Conservation (phyloP, 2,329 filamentous ascomycete genomes). For the Trichophyton rubrum region DNA sequence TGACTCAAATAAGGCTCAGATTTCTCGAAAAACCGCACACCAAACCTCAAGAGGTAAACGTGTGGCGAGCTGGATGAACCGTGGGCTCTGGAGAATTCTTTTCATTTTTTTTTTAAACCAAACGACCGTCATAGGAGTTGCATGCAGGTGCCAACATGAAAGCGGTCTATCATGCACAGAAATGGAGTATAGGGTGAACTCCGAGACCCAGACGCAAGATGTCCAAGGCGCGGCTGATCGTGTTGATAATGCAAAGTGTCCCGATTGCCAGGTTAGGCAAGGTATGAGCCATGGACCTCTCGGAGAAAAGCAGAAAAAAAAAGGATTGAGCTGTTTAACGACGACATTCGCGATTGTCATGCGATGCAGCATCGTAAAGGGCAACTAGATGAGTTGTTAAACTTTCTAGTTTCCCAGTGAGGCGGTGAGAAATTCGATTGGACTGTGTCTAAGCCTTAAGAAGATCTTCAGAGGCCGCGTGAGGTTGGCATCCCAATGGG, state of each 20-base stretch:
- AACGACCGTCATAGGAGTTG: not conserved
- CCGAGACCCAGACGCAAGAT: not conserved
- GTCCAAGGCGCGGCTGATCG: not conserved
- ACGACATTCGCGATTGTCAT: conserved; percentile 1
- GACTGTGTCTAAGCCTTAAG: not conserved
- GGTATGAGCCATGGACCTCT: not conserved
- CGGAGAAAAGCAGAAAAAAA: not conserved
- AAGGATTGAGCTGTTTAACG: not conserved
- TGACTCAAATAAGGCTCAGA: not conserved
- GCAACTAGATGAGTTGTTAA: conserved; percentile 4
- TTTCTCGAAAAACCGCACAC: not conserved
- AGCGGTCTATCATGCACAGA: not conserved
- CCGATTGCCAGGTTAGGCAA: not conserved
- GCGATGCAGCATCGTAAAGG: conserved; percentile 1
- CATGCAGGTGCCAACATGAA: not conserved
- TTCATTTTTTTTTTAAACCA: too few species aligned
- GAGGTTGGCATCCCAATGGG: not conserved
- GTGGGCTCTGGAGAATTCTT: not conserved
- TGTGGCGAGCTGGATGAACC: not conserved
- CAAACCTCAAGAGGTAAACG: not conserved
- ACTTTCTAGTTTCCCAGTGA: not conserved
- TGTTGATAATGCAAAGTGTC: not conserved
- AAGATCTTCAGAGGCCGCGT: not conserved
- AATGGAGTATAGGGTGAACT: not conserved
- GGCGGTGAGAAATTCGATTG: conserved; percentile 5